Conservation (phyloP, 2,329 filamentous ascomycete genomes). For the Paramyrothecium sp. region DNA sequence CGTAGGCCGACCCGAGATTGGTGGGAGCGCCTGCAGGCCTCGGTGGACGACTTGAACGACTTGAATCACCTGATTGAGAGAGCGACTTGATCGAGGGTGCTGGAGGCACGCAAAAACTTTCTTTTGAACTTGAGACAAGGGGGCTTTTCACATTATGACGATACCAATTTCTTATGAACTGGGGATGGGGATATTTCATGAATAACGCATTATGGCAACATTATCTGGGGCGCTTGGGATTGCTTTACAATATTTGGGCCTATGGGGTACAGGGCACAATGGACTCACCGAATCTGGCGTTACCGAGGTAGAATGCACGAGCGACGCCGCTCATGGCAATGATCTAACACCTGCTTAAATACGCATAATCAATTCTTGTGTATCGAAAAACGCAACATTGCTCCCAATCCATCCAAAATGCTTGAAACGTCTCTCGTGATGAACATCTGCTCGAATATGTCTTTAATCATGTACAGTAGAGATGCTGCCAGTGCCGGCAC, state of each 20-base stretch:
- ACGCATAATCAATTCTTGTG: too few relatives aligned
- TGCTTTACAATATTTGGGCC: too few relatives aligned
- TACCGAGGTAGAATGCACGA: too few relatives aligned
- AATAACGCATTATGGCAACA: too few relatives aligned
- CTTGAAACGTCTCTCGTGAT: too few relatives aligned
- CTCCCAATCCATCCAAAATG: too few relatives aligned
- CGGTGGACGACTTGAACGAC: conserved; percentile 9
- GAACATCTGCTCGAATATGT: neutral
- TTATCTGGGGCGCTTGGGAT: too few relatives aligned
- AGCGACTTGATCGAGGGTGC: neutral
- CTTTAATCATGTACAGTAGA: neutral
- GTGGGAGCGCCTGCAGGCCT: conserved; percentile 22
- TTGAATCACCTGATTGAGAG: neutral
- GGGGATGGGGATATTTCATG: too few relatives aligned
- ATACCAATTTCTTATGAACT: neutral
- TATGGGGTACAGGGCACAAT: neutral
- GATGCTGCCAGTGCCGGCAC: too few relatives aligned
- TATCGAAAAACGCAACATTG: too few relatives aligned
- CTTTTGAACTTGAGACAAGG: neutral
- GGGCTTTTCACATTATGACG: neutral
- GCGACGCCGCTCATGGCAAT: too few relatives aligned
- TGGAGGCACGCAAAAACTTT: neutral
- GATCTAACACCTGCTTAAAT: too few relatives aligned
- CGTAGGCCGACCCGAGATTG: conserved; percentile 19
- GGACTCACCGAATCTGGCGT: neutral